phyloP scores from a whole-genome alignment of 73 alveolate genomes.

The Vitrella brassicaformis region DNA sequence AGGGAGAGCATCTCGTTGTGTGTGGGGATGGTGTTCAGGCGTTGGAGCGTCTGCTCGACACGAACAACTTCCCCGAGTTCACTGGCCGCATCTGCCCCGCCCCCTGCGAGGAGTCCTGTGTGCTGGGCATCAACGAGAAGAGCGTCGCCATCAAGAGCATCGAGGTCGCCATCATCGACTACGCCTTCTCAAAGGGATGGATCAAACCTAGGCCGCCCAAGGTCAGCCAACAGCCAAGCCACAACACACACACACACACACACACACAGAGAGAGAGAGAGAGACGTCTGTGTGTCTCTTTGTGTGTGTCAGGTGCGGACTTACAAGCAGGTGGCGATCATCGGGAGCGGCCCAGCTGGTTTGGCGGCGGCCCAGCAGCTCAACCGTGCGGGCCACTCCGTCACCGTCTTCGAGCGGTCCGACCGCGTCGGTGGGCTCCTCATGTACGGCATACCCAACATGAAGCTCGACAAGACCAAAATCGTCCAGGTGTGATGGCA shows the following conservation, averaged over 20 bases:
- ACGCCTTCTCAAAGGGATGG: slow-evolving; percentile 15
- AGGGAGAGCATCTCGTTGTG: too few species aligned
- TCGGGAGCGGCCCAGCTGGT: slow-evolving; percentile 23
- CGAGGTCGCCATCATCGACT: slow-evolving; percentile 31
- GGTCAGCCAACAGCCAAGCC: neutral
- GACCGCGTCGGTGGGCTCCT: neutral
- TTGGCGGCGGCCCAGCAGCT: slow-evolving; percentile 42
- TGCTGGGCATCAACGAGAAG: slow-evolving; percentile 37
- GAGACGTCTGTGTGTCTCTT: neutral
- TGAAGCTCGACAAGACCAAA: slow-evolving; percentile 38
- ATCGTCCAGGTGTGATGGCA: neutral
- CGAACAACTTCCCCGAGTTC: slow-evolving; percentile 42
- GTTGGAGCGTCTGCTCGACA: slow-evolving; percentile 25
- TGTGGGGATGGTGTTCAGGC: too few species aligned
- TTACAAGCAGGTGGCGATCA: slow-evolving; percentile 18
- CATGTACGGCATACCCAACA: slow-evolving; percentile 35
- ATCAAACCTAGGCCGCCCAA: neutral
- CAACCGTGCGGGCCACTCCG: slow-evolving; percentile 14
- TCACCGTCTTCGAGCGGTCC: neutral
- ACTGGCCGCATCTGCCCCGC: slow-evolving; percentile 42
- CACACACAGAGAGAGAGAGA: neutral
- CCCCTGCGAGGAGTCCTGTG: slow-evolving; percentile 39
- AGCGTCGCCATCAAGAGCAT: slow-evolving; percentile 37
- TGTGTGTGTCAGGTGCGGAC: neutral
- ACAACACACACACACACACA: neutral